Evolutionary conservation across 116 monocot species (phyloP).

Genomic region (Cymodocea nodosa): DNA sequence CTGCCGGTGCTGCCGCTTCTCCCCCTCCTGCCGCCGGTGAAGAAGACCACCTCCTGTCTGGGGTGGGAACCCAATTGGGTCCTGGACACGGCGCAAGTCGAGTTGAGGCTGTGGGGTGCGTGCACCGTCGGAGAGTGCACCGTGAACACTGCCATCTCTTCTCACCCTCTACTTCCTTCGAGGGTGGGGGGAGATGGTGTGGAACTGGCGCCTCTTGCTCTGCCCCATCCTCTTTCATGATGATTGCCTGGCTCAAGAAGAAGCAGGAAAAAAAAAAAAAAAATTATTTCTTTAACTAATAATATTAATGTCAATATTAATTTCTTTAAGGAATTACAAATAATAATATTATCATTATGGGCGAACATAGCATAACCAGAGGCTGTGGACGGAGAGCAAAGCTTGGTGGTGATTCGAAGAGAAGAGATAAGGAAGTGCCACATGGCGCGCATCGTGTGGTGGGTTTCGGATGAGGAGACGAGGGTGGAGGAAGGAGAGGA

Average conservation of each 20-base stretch:
- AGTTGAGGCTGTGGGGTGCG: conserved; percentile 35
- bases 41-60: conserved; percentile 38
- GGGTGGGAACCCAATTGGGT: conserved; percentile 30
- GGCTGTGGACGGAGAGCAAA: conserved; percentile 5
- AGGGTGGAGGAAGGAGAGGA: not conserved
- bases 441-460: conserved; percentile 45
- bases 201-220: not conserved
- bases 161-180: not conserved
- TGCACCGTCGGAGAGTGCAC: conserved; percentile 42
- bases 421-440: conserved; percentile 58
- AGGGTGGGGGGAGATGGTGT: not conserved
- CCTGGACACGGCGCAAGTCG: conserved; percentile 11
- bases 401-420: conserved; percentile 11
- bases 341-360: not conserved
- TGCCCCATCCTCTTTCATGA: conserved; percentile 4
- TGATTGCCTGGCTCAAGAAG: not conserved
- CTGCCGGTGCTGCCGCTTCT: conserved; percentile 8
- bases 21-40: conserved; percentile 13
- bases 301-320: too few species aligned
- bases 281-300: not conserved
- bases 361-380: not conserved
- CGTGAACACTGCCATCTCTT: conserved; percentile 53
- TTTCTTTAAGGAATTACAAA: too few species aligned
- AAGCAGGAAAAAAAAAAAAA: not conserved
- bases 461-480: conserved; percentile 52